A percentile compares a stretch with the other conserved stretches of the same genome.
Evolutionary conservation across 768 basidiomycete species (phyloP).

Genomic region (Collybia mongolica): DNA sequence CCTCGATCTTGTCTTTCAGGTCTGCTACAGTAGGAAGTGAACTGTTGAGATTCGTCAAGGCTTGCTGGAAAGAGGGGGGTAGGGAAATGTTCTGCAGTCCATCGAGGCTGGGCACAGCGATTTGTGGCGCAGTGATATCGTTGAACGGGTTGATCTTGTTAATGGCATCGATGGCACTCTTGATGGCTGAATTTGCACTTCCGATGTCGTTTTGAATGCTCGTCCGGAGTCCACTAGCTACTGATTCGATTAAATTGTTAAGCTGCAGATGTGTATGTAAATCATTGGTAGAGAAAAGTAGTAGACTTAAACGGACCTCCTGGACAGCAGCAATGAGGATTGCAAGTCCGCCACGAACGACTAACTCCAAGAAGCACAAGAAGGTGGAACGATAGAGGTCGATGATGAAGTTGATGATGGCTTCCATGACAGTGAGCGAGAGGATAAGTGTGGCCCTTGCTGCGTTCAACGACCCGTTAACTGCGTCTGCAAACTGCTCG

Average conservation of each 20-base stretch:
- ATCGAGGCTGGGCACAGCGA: constrained; percentile 73
- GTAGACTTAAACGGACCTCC: constrained; percentile 53
- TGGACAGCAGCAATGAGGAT: constrained; percentile 82
- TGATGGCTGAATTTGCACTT: constrained; percentile 67
- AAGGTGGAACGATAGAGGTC: constrained; percentile 92
- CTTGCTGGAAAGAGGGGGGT: constrained; percentile 71
- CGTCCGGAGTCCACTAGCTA: constrained; percentile 60
- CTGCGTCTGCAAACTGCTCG: constrained; percentile 70
- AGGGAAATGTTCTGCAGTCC: constrained; percentile 77
- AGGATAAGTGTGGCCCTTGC: constrained; percentile 73
- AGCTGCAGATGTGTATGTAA: constrained; percentile 44
- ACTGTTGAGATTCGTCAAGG: constrained; percentile 74
- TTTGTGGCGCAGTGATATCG: constrained; percentile 66
- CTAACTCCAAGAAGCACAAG: constrained; percentile 90
- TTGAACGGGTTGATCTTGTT: constrained; percentile 78
- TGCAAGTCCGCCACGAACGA: constrained; percentile 76
- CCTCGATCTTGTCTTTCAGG: constrained; percentile 65
- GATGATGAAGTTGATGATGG: constrained; percentile 87
- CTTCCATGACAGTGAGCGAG: constrained; percentile 82
- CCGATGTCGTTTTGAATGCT: constrained; percentile 71
- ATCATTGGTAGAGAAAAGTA: background rate
- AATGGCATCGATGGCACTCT: constrained; percentile 59
- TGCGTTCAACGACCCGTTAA: constrained; percentile 76
- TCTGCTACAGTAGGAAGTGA: constrained; percentile 78
- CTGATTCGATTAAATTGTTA: constrained; percentile 60